Evolutionary conservation across 1,284 basidiomycete species (phyloP), one percentile per base, ranked within the genome.

Genomic region (Omphalotus olearius): DNA sequence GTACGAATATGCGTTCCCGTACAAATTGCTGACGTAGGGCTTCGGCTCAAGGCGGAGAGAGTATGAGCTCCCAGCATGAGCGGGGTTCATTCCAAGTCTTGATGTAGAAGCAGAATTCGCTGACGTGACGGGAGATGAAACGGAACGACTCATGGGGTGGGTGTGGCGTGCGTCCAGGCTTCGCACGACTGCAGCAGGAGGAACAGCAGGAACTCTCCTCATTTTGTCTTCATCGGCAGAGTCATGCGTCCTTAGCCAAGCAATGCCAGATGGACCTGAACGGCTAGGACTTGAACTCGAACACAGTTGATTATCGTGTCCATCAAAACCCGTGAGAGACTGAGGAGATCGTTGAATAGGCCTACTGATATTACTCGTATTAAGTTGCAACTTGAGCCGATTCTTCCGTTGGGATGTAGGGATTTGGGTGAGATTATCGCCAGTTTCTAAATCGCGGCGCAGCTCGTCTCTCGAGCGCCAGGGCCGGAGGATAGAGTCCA

Each of bases 231-330:
- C 38, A 35, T 53, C 51, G 39, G 56, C 45, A 38, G 53, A 26
- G 36, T 58, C 47, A 9, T 53, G 57, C 35, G 60, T 60, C 42
- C 57, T 59, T 30, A 71, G 47, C 72, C 70, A 74, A 18, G 68
- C 70, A 44, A 74, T 64, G 37, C 66, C 65, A 3, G 71, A 66
- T 30, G 69, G 70, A 59, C 58, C 61, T 45, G 51, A 60, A 57
- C 51, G 60, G 51, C 58, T 56, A n/a, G 55, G 54, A 9, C 42
- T 51, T 6, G 55, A 44, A 48, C 39, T 52, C n/a, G 16, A 51
- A 47, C 23, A 50, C 58, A 56, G 56, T 18, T 49, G 49, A n/a
- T 50, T 45, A 17, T 46, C 49, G 38, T 52, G 13, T 41, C 54
- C 56, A 25, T 64, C 60, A 38, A 67, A 64, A 4, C 67, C 69